These are phyloP conservation scores for Arabidopsis hybrid DNA, from an alignment of 441 rosid genomes.

Conservation along the genomic window DNA sequence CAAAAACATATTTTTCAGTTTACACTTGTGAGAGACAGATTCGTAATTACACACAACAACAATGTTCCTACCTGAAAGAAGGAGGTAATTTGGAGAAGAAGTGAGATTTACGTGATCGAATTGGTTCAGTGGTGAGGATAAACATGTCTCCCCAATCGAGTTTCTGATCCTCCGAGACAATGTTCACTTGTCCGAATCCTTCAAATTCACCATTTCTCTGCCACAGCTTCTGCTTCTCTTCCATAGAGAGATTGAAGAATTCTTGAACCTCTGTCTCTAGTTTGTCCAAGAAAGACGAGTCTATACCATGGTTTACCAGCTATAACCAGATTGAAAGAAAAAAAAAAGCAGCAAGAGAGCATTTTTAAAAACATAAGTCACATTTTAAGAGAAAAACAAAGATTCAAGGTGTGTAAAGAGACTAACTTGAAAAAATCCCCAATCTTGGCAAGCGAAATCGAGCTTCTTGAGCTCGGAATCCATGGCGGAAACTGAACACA, in stretches of 20 bases:
- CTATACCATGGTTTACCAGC: slow-evolving; percentile 60
- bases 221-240: slow-evolving; percentile 56
- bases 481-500: slow-evolving; percentile 43
- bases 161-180: slow-evolving; percentile 61
- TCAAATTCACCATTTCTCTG: slow-evolving; percentile 57
- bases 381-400: neutral
- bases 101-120: slow-evolving; percentile 50
- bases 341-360: neutral
- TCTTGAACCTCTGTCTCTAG: slow-evolving; percentile 48
- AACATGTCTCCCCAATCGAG: slow-evolving; percentile 66
- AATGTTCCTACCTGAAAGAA: slow-evolving; percentile 51
- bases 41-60: neutral
- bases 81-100: slow-evolving; percentile 58
- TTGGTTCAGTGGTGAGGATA: slow-evolving; percentile 51
- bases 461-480: slow-evolving; percentile 52
- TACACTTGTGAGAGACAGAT: neutral
- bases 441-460: slow-evolving; percentile 54
- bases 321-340: slow-evolving; percentile 22
- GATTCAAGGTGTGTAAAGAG: neutral
- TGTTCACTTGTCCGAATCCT: slow-evolving; percentile 66
- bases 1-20: neutral
- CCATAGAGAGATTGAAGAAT: slow-evolving; percentile 62
- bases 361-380: neutral
- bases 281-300: slow-evolving; percentile 50
- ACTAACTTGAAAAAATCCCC: slow-evolving; percentile 64